Base-by-base conservation (phyloP, 202 grass and related monocot species). In the Brachypodium distachyon region DNA sequence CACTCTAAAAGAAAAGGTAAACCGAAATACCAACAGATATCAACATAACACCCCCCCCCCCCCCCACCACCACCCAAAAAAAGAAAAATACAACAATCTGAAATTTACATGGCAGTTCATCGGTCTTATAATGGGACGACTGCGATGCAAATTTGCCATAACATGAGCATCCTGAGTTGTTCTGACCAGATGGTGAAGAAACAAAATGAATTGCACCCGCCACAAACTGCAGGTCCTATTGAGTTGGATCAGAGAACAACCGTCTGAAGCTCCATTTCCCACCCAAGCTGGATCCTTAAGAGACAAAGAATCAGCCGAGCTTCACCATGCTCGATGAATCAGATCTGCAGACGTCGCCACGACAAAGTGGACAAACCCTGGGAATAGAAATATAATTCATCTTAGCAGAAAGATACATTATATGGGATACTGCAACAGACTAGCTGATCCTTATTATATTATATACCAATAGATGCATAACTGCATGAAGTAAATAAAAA, bases 291-390 rank as follows among this genome's bases (percentile, higher is more conserved):
- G n/a, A 82, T 77, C 54, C 73, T 77, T 65, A 67, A 48, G 57
- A 82, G 73, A 41, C 3, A 55, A 48, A 87, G 72, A 84, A 85
- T 89, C 82, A 89, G 77, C 72, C 64, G 44, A 80, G 29, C 80
- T 89, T 93, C 83, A 84, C 74, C 3, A 84, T 54, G 66, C 41
- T 83, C 22, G 63, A 82, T 31, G 84, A 85, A 80, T 85, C 87
- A 18, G 79, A 87, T 88, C 73, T 86, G 82, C 95, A 98, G 60
- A 98, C 89, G 81, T 98, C 87, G 0, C 91, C 82, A 12, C 91
- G 91, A 74, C 95, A 98, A 84, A 98, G 95, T 77, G 95, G 95
- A 46, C 91, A 98, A 61, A 98, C 95, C 89, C 95, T 98, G 67
- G 52, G 64, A 82, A 71, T 18, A 82, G 11, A 57, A 53, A 51